Evolutionary conservation across 2,329 filamentous ascomycete genomes (phyloP), one percentile per base, ranked within the genome.

Genomic region (Pestalotiopsis sp.): DNA sequence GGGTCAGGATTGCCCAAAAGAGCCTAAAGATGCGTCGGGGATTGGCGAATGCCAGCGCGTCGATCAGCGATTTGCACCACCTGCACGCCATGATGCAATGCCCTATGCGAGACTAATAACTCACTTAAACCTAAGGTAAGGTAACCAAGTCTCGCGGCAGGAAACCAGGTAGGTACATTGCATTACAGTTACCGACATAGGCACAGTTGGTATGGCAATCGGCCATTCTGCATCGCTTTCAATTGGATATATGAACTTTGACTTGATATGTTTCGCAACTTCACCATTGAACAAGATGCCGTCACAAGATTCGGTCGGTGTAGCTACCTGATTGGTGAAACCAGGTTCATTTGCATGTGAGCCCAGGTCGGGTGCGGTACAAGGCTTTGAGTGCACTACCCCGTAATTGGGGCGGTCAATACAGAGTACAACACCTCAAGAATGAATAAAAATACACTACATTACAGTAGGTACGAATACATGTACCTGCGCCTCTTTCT

Each of bases 21-120:
- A 20, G 25, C n/a, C 31, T 39, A 52, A 52, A 52, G 59, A 39
- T 20, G 31, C 25, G 17, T 20, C 9, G 25, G 14, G 57, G 49
- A 67, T 67, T 67, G 65, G 58, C 65, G 65, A 67, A 67, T 67
- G 65, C 59, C 57, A 55, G 45, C 31, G 57, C 65, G 52, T 25
- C 31, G 58, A 67, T 67, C 59, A 25, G 58, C 25, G 38, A 62
- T 66, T 25, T n/a, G 45, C 38, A 17, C 20, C 31, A 36, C 31
- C 27, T 23, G 39, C 64, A 66, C 31, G 64, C 27, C 5, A 66
- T 61, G 64, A 66, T 66, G 64, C 64, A 66, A 66, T 66, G 55
- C 64, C 64, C 64, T 66, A 66, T 36, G 27, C 31, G 59, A 36
- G 27, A 27, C 27, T 62, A 62, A 27, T 27, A 39, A 39, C 13